Base-by-base conservation (phyloP, 768 basidiomycete genomes). In the Agaricus sinodeliciosus region DNA sequence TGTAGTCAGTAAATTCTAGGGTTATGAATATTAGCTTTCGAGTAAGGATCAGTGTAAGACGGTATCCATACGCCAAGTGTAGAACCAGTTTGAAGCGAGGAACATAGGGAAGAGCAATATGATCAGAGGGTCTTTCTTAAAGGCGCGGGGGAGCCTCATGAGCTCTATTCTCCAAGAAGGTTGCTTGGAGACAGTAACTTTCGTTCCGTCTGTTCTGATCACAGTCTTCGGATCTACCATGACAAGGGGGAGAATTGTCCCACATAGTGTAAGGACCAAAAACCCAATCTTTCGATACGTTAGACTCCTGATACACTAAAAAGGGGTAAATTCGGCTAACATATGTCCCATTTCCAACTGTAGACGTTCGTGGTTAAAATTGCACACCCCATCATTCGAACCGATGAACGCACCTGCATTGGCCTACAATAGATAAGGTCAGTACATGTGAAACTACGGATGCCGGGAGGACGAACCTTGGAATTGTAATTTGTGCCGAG, bases 91-190 rank as follows among this genome's bases (percentile, higher is more conserved):
- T 39, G 83, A 85, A 7, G 85, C 80, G 50, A 90, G 80, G 67
- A 91, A 90, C 84, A 91, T 87, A 11, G 90, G 90, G 72, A 92
- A 87, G 16, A 91, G 75, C 3, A 89, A 69, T 13, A 90, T 55
- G 59, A 93, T 80, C 68, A 75, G 72, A 0, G 86, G 87, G 60
- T 92, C 90, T 11, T 78, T 83, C 51, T 70, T 76, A 41, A 93
- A 70, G 2, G 85, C 79, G 43, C 84, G 58, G 68, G 77, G 89
- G 18, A 92, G 76, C 9, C 84, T 83, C 55, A 75, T 73, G 48
- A 92, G 69, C 64, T 92, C 90, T 16, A 76, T 74, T 62, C 79
- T 87, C 88, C 89, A 91, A 11, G 31, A 31, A 31, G 2, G 85
- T 85, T 15, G 87, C 84, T 41, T 90, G 82, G 22, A 77, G 78